Conservation (phyloP, 208 protist genomes). For the Crithidia bombi region DNA sequence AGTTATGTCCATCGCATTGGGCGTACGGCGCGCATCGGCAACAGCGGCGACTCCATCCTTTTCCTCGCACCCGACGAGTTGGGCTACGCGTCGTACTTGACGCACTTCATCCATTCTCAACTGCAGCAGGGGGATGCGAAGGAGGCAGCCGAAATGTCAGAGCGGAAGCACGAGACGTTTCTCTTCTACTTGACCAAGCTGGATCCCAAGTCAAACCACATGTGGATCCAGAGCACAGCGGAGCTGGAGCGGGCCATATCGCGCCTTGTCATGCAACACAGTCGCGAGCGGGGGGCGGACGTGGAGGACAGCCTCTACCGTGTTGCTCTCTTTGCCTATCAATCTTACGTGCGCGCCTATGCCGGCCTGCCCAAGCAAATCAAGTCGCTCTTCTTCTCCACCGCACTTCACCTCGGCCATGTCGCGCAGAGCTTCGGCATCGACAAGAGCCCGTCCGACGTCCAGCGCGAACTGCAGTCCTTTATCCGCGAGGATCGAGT, state of each 20-base stretch:
- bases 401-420: slow-evolving; percentile 94
- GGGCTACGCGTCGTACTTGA: slow-evolving; percentile 88
- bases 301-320: slow-evolving; percentile 95
- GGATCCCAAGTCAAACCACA: slow-evolving; percentile 95
- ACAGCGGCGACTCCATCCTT: slow-evolving; percentile 92
- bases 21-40: slow-evolving; percentile 95
- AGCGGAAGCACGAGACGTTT: slow-evolving; percentile 81
- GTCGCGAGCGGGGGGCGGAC: slow-evolving; percentile 18
- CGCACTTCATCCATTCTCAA: slow-evolving; percentile 73
- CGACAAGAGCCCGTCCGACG: slow-evolving; percentile 83
- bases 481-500: slow-evolving; percentile 74
- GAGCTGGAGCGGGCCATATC: slow-evolving; percentile 94
- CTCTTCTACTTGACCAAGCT: slow-evolving; percentile 96
- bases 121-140: slow-evolving; percentile 31
- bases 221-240: slow-evolving; percentile 94
- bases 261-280: slow-evolving; percentile 66
- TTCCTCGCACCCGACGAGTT: slow-evolving; percentile 93
- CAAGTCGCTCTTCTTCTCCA: slow-evolving; percentile 72
- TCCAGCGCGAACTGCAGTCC: slow-evolving; percentile 61
- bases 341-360: slow-evolving; percentile 98
- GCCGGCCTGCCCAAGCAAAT: slow-evolving; percentile 76
- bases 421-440: slow-evolving; percentile 94
- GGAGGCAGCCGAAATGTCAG: slow-evolving; percentile 60
- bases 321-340: slow-evolving; percentile 97
- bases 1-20: slow-evolving; percentile 97